Base-by-base conservation (phyloP, 2,329 filamentous ascomycete species). In the Byssoonygena ceratinophila region DNA sequence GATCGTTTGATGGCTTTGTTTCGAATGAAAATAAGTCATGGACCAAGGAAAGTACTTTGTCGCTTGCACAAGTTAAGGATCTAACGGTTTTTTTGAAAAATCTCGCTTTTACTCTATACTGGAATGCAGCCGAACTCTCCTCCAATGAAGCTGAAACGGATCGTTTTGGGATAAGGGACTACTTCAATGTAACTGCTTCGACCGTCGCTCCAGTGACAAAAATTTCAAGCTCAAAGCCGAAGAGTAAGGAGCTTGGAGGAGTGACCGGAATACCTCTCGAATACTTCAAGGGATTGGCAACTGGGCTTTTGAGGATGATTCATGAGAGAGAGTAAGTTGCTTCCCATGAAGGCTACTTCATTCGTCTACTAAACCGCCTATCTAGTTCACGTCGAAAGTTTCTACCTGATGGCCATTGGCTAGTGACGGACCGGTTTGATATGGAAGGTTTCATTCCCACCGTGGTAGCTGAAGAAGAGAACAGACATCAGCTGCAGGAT, bases 61-160 rank as follows among this genome's bases (percentile, higher is more conserved):
- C 81, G 0, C 69, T 91, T 8, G 66, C 71, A 9, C 85, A 95
- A 51, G 76, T 97, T 2, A 82, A 83, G 57, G 73, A 78, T 2
- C 76, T 98, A 59, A 86, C 87, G 0, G 74, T 81, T 0, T 97
- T 97, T 60, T 73, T 98, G 27, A 96, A 96, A 64, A 92, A 94
- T 57, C 74, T 97, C 4, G 85, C 87, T 0, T 97, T 97, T 60
- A 83, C 86, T 0, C 75, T 96, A 47, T 91, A 94, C 66, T 94
- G 91, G 74, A 84, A 91, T 61, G 79, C 84, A 7, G 77, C 80
- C 1, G 85, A 91, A 53, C 72, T 85, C 51, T 73, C 67, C 22
- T 72, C 75, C 43, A 67, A 71, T 40, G 68, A 70, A 22, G 60
- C 54, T 34, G 55, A 59, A 36, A 64, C 66, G 20, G 64, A 67